A percentile compares a stretch with the other conserved stretches of the same genome.
These are phyloP conservation scores for Diversispora epigaea DNA, from an alignment of 192 early-diverging fungal genomes.

Conservation along the genomic window DNA sequence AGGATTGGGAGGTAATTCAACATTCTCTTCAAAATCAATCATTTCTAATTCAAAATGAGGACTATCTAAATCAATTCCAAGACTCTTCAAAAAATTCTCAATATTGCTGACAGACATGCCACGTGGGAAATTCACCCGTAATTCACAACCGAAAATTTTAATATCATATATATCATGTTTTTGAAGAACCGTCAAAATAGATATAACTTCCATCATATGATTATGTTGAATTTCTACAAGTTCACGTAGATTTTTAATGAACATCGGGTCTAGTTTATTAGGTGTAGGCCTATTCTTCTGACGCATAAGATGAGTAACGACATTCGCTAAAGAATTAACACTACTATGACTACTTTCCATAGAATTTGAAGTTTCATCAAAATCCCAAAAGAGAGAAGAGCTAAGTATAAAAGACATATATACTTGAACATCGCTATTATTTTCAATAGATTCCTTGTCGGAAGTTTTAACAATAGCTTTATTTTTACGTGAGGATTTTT, in stretches of 20 bases:
- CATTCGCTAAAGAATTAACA: neutral
- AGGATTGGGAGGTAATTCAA: neutral
- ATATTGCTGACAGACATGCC: neutral
- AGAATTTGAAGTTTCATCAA: neutral
- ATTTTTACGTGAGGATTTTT: neutral
- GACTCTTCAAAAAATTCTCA: neutral
- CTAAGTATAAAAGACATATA: constrained; percentile 14
- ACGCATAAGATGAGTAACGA: neutral
- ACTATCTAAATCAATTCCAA: neutral
- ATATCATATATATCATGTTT: neutral
- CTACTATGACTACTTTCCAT: neutral
- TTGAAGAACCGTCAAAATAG: neutral
- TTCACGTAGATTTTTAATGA: constrained; percentile 6
- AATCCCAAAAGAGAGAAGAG: neutral
- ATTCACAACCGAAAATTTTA: neutral
- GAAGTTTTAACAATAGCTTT: neutral
- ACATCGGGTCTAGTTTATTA: neutral
- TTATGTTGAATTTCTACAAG: constrained; percentile 9
- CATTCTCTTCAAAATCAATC: neutral
- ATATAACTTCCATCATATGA: constrained; percentile 13
- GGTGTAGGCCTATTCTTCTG: neutral
- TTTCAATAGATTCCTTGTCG: no score
- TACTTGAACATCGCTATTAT: neutral
- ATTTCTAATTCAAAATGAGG: constrained; percentile 2
- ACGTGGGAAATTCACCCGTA: constrained; percentile 4